A percentile compares a stretch with the other conserved stretches of the same genome.
These are phyloP conservation scores for Nicotiana knightiana DNA, from an alignment of 257 asterid genomes.

Conservation along the genomic window DNA sequence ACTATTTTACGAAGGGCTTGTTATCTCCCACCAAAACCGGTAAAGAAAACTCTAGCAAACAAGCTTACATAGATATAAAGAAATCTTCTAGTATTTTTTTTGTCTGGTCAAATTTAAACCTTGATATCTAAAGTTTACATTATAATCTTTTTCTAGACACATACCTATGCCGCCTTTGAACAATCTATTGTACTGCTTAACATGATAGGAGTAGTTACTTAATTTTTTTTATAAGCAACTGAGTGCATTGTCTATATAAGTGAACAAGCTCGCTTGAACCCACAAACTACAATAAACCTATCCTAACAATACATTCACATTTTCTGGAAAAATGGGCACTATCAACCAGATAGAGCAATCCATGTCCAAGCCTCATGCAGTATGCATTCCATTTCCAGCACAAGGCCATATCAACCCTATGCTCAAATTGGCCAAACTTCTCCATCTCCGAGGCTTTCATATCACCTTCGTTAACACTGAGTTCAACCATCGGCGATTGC, in stretches of 20 bases:
- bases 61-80: too few relatives aligned
- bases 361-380: constrained; percentile 17
- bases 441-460: constrained; percentile 27
- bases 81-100: too few relatives aligned
- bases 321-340: neutral
- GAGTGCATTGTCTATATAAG: neutral
- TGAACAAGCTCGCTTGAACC: neutral
- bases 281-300: neutral
- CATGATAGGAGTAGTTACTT: too few relatives aligned
- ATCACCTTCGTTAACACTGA: constrained; percentile 31
- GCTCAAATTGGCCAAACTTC: constrained; percentile 27
- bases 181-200: too few relatives aligned
- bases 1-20: too few relatives aligned
- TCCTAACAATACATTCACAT: neutral
- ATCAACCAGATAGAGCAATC: neutral
- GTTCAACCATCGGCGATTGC: constrained; percentile 16
- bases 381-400: constrained; percentile 28
- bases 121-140: too few relatives aligned
- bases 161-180: too few relatives aligned
- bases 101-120: too few relatives aligned
- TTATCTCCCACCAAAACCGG: too few relatives aligned
- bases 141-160: too few relatives aligned
- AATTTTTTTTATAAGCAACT: too few relatives aligned
- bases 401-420: constrained; percentile 38
- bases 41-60: too few relatives aligned